Conservation (phyloP, 1,284 basidiomycete species). For the Cryptococcus amylolentus region DNA sequence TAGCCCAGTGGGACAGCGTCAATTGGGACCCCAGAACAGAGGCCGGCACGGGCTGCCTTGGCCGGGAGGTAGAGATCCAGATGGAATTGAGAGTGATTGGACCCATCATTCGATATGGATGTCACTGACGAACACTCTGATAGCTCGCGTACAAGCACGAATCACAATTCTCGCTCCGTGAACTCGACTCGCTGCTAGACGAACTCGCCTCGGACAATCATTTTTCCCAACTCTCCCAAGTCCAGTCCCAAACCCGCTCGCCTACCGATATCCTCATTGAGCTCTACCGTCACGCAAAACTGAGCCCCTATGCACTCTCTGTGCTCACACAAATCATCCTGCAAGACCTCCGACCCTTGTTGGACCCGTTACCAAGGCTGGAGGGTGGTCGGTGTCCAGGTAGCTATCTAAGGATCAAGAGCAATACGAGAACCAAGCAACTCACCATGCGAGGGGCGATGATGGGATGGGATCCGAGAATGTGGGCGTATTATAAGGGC, state of each 20-base stretch:
- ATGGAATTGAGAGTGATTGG: slow-evolving; percentile 44
- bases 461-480: slow-evolving; percentile 64
- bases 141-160: background rate
- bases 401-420: slow-evolving; percentile 26
- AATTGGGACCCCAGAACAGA: slow-evolving; percentile 18
- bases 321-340: slow-evolving; percentile 77
- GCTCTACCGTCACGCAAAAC: slow-evolving; percentile 18
- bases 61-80: slow-evolving; percentile 58
- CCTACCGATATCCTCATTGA: slow-evolving; percentile 17
- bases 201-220: slow-evolving; percentile 65
- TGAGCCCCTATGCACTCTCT: slow-evolving; percentile 61
- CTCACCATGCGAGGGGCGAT: slow-evolving; percentile 65
- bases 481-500: slow-evolving; percentile 59
- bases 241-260: slow-evolving; percentile 1
- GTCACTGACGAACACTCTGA: too few species aligned
- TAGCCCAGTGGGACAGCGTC: slow-evolving; percentile 54
- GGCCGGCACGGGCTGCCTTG: slow-evolving; percentile 63
- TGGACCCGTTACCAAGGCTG: slow-evolving; percentile 60
- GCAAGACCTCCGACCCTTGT: slow-evolving; percentile 71
- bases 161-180: slow-evolving; percentile 34
- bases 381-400: slow-evolving; percentile 27
- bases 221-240: slow-evolving; percentile 56
- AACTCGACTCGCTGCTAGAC: slow-evolving; percentile 64
- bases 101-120: background rate
- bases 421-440: slow-evolving; percentile 49